phyloP scores from a whole-genome alignment of 169 alveolate species.

The Cryptosporidium felis region DNA sequence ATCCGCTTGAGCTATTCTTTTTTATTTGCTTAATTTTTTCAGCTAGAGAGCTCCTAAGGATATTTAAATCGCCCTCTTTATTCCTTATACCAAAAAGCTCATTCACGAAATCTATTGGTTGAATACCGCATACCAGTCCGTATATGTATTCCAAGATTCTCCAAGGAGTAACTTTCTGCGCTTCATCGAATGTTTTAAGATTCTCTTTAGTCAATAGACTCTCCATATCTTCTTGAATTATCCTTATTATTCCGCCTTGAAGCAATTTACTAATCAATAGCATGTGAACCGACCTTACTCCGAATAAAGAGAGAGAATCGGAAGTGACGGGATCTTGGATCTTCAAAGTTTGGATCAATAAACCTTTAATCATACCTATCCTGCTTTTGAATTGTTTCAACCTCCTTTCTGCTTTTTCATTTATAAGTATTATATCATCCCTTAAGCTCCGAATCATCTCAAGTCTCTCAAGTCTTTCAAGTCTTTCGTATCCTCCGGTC shows the following conservation, averaged over 20 bases:
- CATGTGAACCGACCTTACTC: conserved; percentile 57
- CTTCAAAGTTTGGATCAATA: conserved; percentile 45
- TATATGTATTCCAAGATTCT: conserved; percentile 39
- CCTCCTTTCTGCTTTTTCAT: conserved; percentile 40
- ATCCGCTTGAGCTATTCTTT: conserved; percentile 36
- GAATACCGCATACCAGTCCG: conserved; percentile 50
- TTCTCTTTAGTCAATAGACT: not conserved
- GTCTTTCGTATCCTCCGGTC: not conserved
- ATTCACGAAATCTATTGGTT: conserved; percentile 51
- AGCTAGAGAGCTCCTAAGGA: not conserved
- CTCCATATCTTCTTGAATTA: conserved; percentile 29
- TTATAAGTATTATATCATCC: conserved; percentile 37
- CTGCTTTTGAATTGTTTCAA: conserved; percentile 15
- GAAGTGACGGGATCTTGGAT: conserved; percentile 24
- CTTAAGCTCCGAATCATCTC: conserved; percentile 45
- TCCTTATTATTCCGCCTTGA: conserved; percentile 37
- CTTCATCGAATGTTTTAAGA: not conserved
- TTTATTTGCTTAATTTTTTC: conserved; percentile 3
- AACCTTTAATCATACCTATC: conserved; percentile 49
- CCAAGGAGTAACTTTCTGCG: conserved; percentile 38
- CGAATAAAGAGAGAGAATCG: conserved; percentile 41
- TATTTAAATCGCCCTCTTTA: not conserved
- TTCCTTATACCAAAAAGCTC: conserved; percentile 15
- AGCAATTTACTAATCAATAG: conserved; percentile 22
- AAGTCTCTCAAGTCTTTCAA: conserved; percentile 47